Evolutionary conservation across 148 eudicot species (phyloP).

Genomic region (Mesembryanthemum crystallinum): DNA sequence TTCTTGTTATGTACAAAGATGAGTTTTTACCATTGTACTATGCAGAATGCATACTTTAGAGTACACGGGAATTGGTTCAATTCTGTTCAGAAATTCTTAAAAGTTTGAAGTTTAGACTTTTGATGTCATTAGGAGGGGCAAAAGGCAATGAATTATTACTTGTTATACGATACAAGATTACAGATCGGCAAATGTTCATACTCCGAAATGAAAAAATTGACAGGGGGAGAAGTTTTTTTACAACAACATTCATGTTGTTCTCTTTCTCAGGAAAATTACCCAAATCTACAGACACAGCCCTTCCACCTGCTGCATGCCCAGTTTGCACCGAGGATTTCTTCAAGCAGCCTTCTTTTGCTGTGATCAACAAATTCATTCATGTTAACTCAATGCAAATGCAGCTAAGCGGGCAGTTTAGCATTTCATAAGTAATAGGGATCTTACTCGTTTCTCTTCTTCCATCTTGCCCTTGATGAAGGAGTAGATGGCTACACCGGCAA

Average conservation of each 20-base stretch:
- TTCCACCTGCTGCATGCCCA: constrained; percentile 18
- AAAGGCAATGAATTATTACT: constrained; percentile 21
- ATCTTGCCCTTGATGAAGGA: constrained; percentile 91
- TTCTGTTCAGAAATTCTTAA: too few relatives aligned
- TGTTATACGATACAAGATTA: constrained; percentile 26
- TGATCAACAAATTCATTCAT: background rate
- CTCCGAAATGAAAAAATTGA: constrained; percentile 26
- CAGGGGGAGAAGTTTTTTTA: constrained; percentile 12
- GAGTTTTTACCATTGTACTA: background rate
- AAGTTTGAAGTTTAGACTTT: too few relatives aligned
- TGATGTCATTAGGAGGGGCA: background rate
- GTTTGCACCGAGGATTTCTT: constrained; percentile 14
- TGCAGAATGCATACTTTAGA: too few relatives aligned
- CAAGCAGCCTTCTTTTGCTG: constrained; percentile 78
- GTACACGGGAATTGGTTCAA: too few relatives aligned
- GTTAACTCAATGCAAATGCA: constrained; percentile 1
- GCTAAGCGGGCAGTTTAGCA: background rate
- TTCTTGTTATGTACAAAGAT: background rate
- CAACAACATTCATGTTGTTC: constrained; percentile 28
- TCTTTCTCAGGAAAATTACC: constrained; percentile 31
- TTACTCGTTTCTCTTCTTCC: constrained; percentile 97
- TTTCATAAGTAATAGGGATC: constrained; percentile 18
- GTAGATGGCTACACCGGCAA: constrained; percentile 94
- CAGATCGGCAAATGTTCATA: constrained; percentile 19
- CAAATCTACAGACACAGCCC: constrained; percentile 37